Evolutionary conservation across 2,329 filamentous ascomycete genomes (phyloP).

Genomic region (Botryosphaeria dothidea): DNA sequence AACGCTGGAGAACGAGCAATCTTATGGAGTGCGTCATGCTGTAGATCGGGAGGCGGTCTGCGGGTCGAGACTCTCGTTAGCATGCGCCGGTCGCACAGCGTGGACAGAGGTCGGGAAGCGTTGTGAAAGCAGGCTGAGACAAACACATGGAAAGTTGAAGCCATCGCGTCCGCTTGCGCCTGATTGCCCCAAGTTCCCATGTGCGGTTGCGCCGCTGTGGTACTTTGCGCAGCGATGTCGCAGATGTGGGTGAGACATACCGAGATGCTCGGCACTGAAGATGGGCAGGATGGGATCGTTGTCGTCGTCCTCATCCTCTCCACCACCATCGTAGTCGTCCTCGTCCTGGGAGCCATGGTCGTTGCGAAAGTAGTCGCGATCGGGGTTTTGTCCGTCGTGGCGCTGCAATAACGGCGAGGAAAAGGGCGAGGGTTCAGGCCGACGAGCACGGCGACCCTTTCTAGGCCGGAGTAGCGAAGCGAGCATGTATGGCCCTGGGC

Average conservation of each 20-base stretch:
- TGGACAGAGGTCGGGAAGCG: background rate
- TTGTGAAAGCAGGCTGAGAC: background rate
- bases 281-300: constrained; percentile 42
- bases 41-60: constrained; percentile 86
- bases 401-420: constrained; percentile 31
- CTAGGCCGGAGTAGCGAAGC: constrained; percentile 37
- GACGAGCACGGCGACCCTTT: constrained; percentile 26
- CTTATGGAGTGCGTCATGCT: constrained; percentile 88
- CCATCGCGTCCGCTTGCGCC: background rate
- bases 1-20: constrained; percentile 77
- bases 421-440: constrained; percentile 37
- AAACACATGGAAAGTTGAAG: background rate
- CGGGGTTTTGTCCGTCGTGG: constrained; percentile 26
- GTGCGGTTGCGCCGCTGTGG: background rate
- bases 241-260: constrained; percentile 25
- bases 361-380: constrained; percentile 27
- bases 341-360: constrained; percentile 26
- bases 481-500: constrained; percentile 34
- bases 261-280: constrained; percentile 38
- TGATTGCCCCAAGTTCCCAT: background rate
- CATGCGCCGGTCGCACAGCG: constrained; percentile 16
- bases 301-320: constrained; percentile 27
- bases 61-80: constrained; percentile 25
- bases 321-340: constrained; percentile 33
- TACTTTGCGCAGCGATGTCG: background rate